phyloP scores from a whole-genome alignment of 345 rosid species.

The Eucalyptus curtisii region DNA sequence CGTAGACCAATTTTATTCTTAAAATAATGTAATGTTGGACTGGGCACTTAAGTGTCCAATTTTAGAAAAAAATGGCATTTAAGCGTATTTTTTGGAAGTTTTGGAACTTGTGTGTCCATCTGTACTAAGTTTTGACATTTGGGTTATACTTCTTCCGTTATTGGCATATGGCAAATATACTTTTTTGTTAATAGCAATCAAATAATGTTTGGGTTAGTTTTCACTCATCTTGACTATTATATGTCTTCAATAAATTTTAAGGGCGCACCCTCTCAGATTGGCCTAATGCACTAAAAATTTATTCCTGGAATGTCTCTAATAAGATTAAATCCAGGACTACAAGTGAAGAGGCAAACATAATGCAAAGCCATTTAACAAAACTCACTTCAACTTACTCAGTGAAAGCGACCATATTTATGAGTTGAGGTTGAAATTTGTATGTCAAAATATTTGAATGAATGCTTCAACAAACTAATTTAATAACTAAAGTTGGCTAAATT shows the following conservation, averaged over 20 bases:
- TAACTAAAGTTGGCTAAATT: not conserved
- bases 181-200: not conserved
- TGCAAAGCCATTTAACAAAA: not conserved
- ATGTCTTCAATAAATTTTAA: not conserved
- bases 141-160: too few species aligned
- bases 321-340: not conserved
- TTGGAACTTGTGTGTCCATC: too few species aligned
- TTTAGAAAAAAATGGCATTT: too few species aligned
- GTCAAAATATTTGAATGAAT: not conserved
- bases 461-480: not conserved
- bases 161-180: too few species aligned
- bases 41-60: too few species aligned
- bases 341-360: not conserved
- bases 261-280: accelerated
- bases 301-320: not conserved
- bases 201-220: not conserved
- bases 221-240: not conserved
- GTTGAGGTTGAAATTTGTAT: not conserved
- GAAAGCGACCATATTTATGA: not conserved
- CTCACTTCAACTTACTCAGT: not conserved
- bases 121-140: too few species aligned
- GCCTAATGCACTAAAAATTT: not conserved
- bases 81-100: too few species aligned
- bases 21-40: too few species aligned
- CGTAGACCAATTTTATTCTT: too few species aligned